Base-by-base conservation (phyloP, 2,329 filamentous ascomycete genomes). In the Graphilbum sp. region DNA sequence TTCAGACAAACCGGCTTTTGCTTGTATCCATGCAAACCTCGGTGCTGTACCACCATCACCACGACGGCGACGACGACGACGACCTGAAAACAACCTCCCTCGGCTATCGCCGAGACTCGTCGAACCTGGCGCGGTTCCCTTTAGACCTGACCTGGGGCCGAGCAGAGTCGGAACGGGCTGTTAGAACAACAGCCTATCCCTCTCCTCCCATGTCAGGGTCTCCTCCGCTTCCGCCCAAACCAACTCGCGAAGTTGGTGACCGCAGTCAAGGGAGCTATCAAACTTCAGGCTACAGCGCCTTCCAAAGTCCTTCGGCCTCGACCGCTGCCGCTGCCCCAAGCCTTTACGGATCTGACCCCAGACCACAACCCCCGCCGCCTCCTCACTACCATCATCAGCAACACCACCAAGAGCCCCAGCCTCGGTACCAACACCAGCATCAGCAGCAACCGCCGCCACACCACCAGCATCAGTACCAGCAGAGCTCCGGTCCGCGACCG, bases 171-270 rank as follows among this genome's bases (percentile, higher is more conserved):
- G 63, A 64, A 56, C 61, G 60, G 56, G 55, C 60, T 63, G 63
- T 64, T 61, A 65, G 63, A 52, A 62, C 62, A 53, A 63, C 63
- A 64, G 70, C 68, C 55, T 79, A 79, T 61, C 75, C 74, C 55
- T 79, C 75, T 66, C 75, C 75, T 62, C 75, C 75, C 67, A 79
- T 79, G 75, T 79, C 75, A 65, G 73, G 72, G 55, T 77, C 75
- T 63, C 72, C 74, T 52, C 66, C 66, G 49, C 61, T 67, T 50
- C 68, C 72, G 57, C 62, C 66, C 54, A 74, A 69, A 62, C 55
- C 60, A 62, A 64, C 64, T 55, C 66, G 62, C 57, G 69, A 74
- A 58, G 63, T 63, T 51, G 63, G 62, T 58, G 65, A 69, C 57
- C 64, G 66, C 56, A 60, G 63, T 52, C 66, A 67, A 51, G 61